Base-by-base conservation (phyloP, 2,329 filamentous ascomycete genomes). In the Teratosphaeriaceae sp. region DNA sequence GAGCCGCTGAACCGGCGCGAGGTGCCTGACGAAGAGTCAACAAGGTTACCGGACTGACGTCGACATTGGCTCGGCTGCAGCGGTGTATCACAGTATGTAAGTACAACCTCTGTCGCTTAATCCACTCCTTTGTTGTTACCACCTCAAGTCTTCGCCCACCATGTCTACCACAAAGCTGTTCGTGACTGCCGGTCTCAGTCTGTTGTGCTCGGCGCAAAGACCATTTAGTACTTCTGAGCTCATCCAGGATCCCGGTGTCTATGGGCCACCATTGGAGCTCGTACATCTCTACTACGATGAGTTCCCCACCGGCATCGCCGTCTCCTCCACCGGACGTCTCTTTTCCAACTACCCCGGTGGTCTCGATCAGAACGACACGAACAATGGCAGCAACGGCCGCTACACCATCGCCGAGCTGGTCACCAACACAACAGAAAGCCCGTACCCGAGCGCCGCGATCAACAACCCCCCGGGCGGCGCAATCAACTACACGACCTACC, bases 331-430 rank as follows among this genome's bases (percentile, higher is more conserved):
- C 8, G 73, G 73, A 1, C 67, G 73, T 36, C 70, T 67, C 48
- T 76, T 77, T 53, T 71, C 69, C 19, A 75, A 74, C 49, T 76
- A 74, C 48, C 72, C 73, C 4, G 54, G 54, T 16, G 72, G 68
- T 5, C 62, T 77, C 1, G 73, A 77, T 46, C 52, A 60, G 5
- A 69, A 65, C 42, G 72, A 75, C 20, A 23, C 35, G 12, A 29
- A 39, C 24, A 20, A 62, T 19, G 64, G 66, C 38, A 58, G 44
- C 31, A 65, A 65, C 44, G 53, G 54, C 5, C 70, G 68, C 40
- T 75, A 74, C 46, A 69, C 69, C 5, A 72, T 76, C 7, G 72
- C 69, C 5, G 71, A 74, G 49, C 55, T 74, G 23, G 59, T 57
- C 6, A 45, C 56, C 18, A 69, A 71, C 45, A 65, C 59, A 27